These are phyloP conservation scores for Botrytis fabae DNA, from an alignment of 2,329 filamentous ascomycete genomes.

Conservation along the genomic window DNA sequence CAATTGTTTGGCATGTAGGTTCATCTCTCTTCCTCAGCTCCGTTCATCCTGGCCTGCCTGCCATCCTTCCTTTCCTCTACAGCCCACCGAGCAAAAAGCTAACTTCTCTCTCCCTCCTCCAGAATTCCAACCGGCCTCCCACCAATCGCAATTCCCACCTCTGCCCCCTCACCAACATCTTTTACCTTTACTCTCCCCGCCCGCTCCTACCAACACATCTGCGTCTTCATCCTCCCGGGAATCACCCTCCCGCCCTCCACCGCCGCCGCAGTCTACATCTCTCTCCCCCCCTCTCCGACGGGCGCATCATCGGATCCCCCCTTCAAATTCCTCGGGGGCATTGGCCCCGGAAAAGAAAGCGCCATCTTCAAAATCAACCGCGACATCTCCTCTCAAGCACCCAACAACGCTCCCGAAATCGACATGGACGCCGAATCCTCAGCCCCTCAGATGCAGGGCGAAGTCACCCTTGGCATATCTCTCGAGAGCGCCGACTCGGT, in stretches of 20 bases:
- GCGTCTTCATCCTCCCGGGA: conserved; percentile 82
- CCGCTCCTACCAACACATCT: conserved; percentile 72
- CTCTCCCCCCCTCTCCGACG: conserved; percentile 52
- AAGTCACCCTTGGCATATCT: conserved; percentile 77
- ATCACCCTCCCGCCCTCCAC: conserved; percentile 70
- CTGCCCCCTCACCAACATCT: conserved; percentile 54
- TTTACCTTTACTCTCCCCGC: conserved; percentile 56
- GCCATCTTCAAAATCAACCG: conserved; percentile 79
- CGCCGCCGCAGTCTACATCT: conserved; percentile 88
- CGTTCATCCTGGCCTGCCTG: not conserved
- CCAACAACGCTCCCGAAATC: conserved; percentile 41
- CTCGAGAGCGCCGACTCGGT: conserved; percentile 77
- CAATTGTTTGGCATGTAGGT: conserved; percentile 39
- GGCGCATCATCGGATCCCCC: conserved; percentile 35
- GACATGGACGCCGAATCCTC: conserved; percentile 37
- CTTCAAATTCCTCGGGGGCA: conserved; percentile 84
- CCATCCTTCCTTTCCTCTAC: not conserved
- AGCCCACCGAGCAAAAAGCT: not conserved
- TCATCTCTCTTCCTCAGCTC: not conserved
- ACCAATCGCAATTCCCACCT: conserved; percentile 55
- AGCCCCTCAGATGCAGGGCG: conserved; percentile 25
- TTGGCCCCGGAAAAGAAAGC: conserved; percentile 87
- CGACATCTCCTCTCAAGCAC: not conserved
- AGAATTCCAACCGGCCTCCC: conserved; percentile 59
- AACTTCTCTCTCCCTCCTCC: conserved; percentile 16